Evolutionary conservation across 2,329 filamentous ascomycete species (phyloP).

Genomic region (Fusarium tjaetaba): DNA sequence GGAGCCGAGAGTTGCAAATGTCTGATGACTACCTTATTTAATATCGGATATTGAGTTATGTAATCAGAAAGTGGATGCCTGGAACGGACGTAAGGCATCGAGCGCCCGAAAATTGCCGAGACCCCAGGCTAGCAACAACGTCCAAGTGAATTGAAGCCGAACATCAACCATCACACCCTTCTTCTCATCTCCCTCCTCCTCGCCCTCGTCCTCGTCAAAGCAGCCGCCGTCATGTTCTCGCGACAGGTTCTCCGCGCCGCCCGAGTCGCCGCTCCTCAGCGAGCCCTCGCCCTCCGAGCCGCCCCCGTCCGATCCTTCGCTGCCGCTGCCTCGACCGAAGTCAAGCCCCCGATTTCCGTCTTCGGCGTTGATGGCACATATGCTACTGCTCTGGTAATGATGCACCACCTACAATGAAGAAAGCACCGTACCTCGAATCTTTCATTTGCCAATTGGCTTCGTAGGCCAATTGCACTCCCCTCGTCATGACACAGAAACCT

Average conservation of each 20-base stretch:
- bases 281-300: slow-evolving; percentile 54
- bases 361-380: slow-evolving; percentile 98
- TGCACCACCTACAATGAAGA: slow-evolving; percentile 46
- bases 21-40: not conserved
- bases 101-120: slow-evolving; percentile 56
- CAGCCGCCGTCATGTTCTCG: slow-evolving; percentile 62
- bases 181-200: slow-evolving; percentile 18
- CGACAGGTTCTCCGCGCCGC: slow-evolving; percentile 67
- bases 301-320: slow-evolving; percentile 81
- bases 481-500: slow-evolving; percentile 28
- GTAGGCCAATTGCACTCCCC: slow-evolving; percentile 18
- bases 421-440: not conserved
- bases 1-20: not conserved
- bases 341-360: slow-evolving; percentile 88
- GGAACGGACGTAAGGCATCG: slow-evolving; percentile 50
- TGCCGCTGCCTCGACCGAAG: slow-evolving; percentile 72
- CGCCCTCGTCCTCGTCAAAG: slow-evolving; percentile 10
- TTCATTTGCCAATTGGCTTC: slow-evolving; percentile 35
- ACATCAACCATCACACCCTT: slow-evolving; percentile 30
- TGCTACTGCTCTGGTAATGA: slow-evolving; percentile 97
- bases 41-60: slow-evolving; percentile 37
- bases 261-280: slow-evolving; percentile 69
- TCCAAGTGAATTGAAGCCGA: slow-evolving; percentile 46
- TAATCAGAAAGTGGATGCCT: slow-evolving; percentile 53
- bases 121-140: slow-evolving; percentile 45